These are phyloP conservation scores for Calonectria leucothoes DNA, from an alignment of 2,329 filamentous ascomycete genomes.

Conservation along the genomic window DNA sequence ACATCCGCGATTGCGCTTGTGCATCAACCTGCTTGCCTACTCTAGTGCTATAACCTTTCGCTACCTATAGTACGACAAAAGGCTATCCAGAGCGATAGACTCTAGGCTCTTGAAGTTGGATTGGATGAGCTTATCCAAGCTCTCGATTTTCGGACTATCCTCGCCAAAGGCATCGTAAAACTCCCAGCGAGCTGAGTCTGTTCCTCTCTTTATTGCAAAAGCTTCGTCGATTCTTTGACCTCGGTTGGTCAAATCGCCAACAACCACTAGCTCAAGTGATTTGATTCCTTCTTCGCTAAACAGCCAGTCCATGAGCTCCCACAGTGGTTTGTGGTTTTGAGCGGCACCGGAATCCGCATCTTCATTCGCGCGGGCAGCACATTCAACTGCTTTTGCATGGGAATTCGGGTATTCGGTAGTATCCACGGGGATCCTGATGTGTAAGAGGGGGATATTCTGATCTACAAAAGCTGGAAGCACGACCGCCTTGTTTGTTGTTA, in stretches of 20 bases:
- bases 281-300: neutral
- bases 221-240: neutral
- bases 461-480: neutral
- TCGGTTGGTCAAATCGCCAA: neutral
- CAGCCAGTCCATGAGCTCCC: neutral
- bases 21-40: neutral
- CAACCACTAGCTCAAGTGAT: neutral
- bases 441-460: neutral
- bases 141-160: neutral
- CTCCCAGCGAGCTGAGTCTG: neutral
- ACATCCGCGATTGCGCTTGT: no score
- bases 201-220: neutral
- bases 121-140: neutral
- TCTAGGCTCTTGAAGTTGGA: neutral
- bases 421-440: neutral
- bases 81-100: neutral
- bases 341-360: neutral
- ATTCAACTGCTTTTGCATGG: neutral
- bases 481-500: neutral
- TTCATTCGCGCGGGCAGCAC: neutral
- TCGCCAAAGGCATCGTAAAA: neutral
- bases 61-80: neutral
- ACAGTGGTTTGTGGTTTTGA: neutral
- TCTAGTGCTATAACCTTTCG: neutral
- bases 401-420: neutral